Percentiles rank a stretch among this genome's conserved stretches.
Conservation (phyloP, 345 rosid species). For the Lepidium africanum region DNA sequence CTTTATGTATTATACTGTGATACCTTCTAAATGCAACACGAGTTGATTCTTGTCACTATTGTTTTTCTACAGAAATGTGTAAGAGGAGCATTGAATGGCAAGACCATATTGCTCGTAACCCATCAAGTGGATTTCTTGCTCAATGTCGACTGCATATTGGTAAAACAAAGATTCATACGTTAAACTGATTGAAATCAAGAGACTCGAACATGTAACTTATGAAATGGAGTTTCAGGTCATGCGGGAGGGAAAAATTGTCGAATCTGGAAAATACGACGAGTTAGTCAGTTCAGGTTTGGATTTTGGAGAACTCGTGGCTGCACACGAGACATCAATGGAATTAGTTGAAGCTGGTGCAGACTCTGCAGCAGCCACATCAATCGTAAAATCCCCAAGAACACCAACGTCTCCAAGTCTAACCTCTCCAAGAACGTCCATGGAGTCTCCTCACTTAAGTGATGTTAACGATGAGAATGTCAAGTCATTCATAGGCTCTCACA, state of each 20-base stretch:
- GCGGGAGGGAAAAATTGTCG: conserved; percentile 83
- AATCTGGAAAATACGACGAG: conserved; percentile 71
- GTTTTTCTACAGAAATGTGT: conserved; percentile 60
- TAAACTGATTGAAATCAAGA: neutral
- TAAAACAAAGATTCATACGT: conserved; percentile 1
- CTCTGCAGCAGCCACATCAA: conserved; percentile 15
- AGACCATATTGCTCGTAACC: conserved; percentile 83
- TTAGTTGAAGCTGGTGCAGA: conserved; percentile 56
- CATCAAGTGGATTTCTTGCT: conserved; percentile 97
- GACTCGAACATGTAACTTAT: neutral
- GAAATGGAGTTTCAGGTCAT: conserved; percentile 49
- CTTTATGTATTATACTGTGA: neutral
- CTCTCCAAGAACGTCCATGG: conserved; percentile 35
- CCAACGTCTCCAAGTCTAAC: conserved; percentile 18
- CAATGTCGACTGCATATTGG: conserved; percentile 76
- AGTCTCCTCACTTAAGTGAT: conserved; percentile 32
- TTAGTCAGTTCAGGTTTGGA: conserved; percentile 54
- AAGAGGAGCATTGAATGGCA: conserved; percentile 74
- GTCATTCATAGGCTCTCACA: conserved; percentile 33
- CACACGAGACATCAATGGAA: conserved; percentile 82
- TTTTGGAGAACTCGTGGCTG: conserved; percentile 73
- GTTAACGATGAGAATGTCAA: conserved; percentile 42
- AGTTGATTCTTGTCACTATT: conserved; percentile 2
- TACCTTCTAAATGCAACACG: neutral
- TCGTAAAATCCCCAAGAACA: conserved; percentile 4